Conservation (phyloP, 2,329 filamentous ascomycete genomes). For the Ampelomyces quisqualis region DNA sequence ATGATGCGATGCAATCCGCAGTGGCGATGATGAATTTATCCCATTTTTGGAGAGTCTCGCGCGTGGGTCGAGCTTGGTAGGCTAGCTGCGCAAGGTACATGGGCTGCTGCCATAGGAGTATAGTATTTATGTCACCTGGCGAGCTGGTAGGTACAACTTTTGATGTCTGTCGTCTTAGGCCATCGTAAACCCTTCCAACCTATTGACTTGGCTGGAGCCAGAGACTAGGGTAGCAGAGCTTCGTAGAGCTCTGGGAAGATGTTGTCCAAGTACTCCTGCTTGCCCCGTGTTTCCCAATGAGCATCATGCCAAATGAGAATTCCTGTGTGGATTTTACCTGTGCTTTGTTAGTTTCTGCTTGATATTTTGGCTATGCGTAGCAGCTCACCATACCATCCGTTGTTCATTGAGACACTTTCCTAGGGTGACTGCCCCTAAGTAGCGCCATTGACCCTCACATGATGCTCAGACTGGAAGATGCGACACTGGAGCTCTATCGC, state of each 20-base stretch:
- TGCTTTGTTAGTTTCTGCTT: not conserved
- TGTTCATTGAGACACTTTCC: constrained; percentile 51
- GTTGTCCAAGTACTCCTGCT: constrained; percentile 47
- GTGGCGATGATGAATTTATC: constrained; percentile 53
- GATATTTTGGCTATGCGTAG: not conserved
- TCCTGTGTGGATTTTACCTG: constrained; percentile 54
- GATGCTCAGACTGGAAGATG: constrained; percentile 55
- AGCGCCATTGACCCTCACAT: constrained; percentile 55
- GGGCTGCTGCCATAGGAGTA: constrained; percentile 62
- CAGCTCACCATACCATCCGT: constrained; percentile 56
- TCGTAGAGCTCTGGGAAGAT: constrained; percentile 50
- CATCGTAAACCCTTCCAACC: constrained; percentile 47
- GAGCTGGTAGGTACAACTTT: too few relatives aligned
- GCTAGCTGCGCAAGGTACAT: constrained; percentile 60
- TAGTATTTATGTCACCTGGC: constrained; percentile 60
- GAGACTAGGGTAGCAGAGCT: constrained; percentile 45
- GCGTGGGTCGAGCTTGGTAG: constrained; percentile 49
- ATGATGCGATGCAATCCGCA: constrained; percentile 61
- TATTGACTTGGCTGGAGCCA: constrained; percentile 37
- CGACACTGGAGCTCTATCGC: constrained; percentile 54
- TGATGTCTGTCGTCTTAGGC: too few relatives aligned
- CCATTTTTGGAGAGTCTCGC: constrained; percentile 53
- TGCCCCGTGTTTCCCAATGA: constrained; percentile 54
- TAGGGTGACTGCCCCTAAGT: constrained; percentile 51
- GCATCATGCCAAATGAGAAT: constrained; percentile 56